Conservation (phyloP, 768 basidiomycete species). For the Holtermannia corniformis region DNA sequence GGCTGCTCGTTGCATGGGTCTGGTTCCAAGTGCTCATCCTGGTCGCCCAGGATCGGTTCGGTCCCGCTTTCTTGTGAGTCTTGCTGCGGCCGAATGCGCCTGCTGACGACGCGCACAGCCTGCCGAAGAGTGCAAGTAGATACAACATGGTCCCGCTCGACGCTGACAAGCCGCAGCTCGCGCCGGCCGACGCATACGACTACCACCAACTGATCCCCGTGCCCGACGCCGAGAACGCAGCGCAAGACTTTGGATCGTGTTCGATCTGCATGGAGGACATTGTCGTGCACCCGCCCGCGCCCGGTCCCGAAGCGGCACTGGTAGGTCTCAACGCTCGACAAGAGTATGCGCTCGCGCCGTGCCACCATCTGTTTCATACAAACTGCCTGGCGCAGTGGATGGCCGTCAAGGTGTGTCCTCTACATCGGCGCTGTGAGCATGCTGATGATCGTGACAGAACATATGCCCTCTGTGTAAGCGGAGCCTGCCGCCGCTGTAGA, state of each 20-base stretch:
- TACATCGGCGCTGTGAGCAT: neutral
- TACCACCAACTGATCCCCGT: slow-evolving; percentile 73
- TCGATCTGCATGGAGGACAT: slow-evolving; percentile 91
- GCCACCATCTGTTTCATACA: slow-evolving; percentile 83
- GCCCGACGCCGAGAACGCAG: slow-evolving; percentile 64
- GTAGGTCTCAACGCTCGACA: slow-evolving; percentile 48
- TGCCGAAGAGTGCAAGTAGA: slow-evolving; percentile 55
- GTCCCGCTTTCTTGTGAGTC: slow-evolving; percentile 66
- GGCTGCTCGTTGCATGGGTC: slow-evolving; percentile 53
- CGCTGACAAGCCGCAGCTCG: slow-evolving; percentile 46
- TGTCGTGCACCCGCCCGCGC: slow-evolving; percentile 45
- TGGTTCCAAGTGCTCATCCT: slow-evolving; percentile 55
- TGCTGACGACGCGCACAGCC: slow-evolving; percentile 29
- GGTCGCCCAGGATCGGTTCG: slow-evolving; percentile 63
- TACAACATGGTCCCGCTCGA: neutral
- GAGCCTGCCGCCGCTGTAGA: slow-evolving; percentile 65
- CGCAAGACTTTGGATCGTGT: slow-evolving; percentile 72
- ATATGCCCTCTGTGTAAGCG: slow-evolving; percentile 88
- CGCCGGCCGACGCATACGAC: slow-evolving; percentile 57
- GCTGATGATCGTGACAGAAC: slow-evolving; percentile 58
- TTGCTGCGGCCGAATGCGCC: neutral
- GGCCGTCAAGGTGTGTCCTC: slow-evolving; percentile 49
- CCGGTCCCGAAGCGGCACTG: slow-evolving; percentile 35
- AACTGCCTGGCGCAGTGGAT: slow-evolving; percentile 56
- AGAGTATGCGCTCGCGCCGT: slow-evolving; percentile 76